Percentiles rank a stretch among this genome's conserved stretches.
phyloP scores from a whole-genome alignment of 2,329 filamentous ascomycete genomes.

The Alternaria panax region DNA sequence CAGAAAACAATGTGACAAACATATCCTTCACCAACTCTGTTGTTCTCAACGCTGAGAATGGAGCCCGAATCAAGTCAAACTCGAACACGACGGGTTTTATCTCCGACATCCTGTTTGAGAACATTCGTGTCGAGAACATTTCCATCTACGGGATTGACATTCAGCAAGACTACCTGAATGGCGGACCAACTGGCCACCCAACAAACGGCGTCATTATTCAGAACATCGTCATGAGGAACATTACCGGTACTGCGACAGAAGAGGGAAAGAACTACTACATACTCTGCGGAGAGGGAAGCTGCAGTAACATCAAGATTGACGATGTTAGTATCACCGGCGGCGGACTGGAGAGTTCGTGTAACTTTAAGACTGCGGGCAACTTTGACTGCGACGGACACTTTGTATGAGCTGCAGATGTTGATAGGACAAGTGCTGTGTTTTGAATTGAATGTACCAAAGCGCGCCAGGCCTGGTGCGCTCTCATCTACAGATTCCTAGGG shows the following conservation, averaged over 20 bases:
- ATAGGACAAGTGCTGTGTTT: neutral
- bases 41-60: slow-evolving; percentile 60
- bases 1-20: slow-evolving; percentile 41
- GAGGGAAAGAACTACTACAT: slow-evolving; percentile 57
- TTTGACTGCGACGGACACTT: slow-evolving; percentile 36
- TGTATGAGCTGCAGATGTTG: neutral
- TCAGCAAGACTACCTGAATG: slow-evolving; percentile 60
- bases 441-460: neutral
- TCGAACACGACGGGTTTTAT: slow-evolving; percentile 56
- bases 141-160: slow-evolving; percentile 58
- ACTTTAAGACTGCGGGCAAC: slow-evolving; percentile 36
- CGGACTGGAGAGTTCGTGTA: slow-evolving; percentile 44
- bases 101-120: slow-evolving; percentile 22
- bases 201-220: slow-evolving; percentile 56
- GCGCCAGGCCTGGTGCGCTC: neutral
- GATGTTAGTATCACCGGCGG: slow-evolving; percentile 50
- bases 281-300: slow-evolving; percentile 60
- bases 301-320: slow-evolving; percentile 61
- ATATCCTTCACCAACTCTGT: slow-evolving; percentile 58
- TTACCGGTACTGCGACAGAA: slow-evolving; percentile 48
- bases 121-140: slow-evolving; percentile 49
- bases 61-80: slow-evolving; percentile 64
- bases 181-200: slow-evolving; percentile 49
- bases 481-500: neutral
- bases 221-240: slow-evolving; percentile 48